Evolutionary conservation across 2,329 filamentous ascomycete genomes (phyloP), one percentile per base, ranked within the genome.

Genomic region (Neofusicoccum kwambonambiense): DNA sequence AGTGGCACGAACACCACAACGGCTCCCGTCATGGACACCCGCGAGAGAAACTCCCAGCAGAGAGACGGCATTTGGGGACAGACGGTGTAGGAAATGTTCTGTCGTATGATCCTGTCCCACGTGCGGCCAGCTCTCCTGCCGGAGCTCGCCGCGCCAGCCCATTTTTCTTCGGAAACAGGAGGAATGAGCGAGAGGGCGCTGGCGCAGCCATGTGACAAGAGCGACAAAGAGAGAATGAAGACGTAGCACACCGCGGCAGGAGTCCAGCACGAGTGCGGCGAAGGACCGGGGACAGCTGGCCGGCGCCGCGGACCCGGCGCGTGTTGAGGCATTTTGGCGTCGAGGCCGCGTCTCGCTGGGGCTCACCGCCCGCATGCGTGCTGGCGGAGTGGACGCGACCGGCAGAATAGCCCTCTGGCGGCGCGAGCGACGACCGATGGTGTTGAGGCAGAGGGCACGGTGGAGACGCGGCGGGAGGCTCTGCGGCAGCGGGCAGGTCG

Each of bases 391-490:
- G 15, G 12, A 41, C 4, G 27, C 54, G 19, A 31, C 12, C 56
- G 42, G 27, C 56, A 12, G 8, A 15, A 35, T 12, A 47, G 41
- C 11, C 5, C n/a, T 19, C n/a, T 31, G 15, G 42, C n/a, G 3
- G 3, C n/a, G 27, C 12, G 27, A 31, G n/a, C 27, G 42, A 35
- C 15, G 15, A 11, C 11, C n/a, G 56, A 19, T 60, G 56, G 42
- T 60, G 56, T 60, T 60, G 56, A 45, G 42, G 56, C 12, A 5
- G 41, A 13, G 42, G 42, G 15, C 9, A 47, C 27, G 19, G 56
- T 37, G 41, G 56, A 60, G 56, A 47, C 35, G 56, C 22, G 42
- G 22, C 19, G 54, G 19, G 56, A 60, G 56, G 56, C 56, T 60
- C 56, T 60, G 56, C 56, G 56, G 56, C 56, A 60, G 56, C 56